Percentiles rank a stretch among this genome's conserved stretches.
Evolutionary conservation across 306 rosid species (phyloP).

Genomic region (Quillaja saponaria): DNA sequence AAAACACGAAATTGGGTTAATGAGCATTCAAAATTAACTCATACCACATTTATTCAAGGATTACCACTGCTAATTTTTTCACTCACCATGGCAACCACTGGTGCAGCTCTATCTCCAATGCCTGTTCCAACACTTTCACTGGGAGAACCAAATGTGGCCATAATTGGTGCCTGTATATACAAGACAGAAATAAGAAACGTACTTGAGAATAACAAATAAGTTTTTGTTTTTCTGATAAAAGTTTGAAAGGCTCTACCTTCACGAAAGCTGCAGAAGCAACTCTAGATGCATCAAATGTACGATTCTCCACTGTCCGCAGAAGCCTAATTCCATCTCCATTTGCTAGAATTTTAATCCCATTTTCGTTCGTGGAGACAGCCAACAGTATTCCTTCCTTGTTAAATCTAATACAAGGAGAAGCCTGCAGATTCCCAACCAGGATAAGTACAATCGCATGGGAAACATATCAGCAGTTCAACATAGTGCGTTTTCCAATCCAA

Average conservation of each 20-base stretch:
- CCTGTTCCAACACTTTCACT: slow-evolving; percentile 73
- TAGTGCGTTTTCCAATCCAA: neutral
- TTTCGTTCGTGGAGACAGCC: slow-evolving; percentile 87
- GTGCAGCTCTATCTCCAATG: slow-evolving; percentile 80
- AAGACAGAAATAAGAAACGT: slow-evolving; percentile 33
- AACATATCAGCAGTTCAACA: slow-evolving; percentile 25
- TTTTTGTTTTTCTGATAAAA: neutral
- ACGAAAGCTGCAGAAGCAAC: slow-evolving; percentile 77
- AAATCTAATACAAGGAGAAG: slow-evolving; percentile 91
- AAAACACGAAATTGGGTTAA: slow-evolving; percentile 20
- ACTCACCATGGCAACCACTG: slow-evolving; percentile 75
- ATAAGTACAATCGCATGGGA: slow-evolving; percentile 32
- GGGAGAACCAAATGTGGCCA: slow-evolving; percentile 66
- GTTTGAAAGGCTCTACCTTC: slow-evolving; percentile 59
- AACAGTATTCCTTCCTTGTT: slow-evolving; percentile 88
- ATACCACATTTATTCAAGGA: slow-evolving; percentile 25
- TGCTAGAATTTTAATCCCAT: slow-evolving; percentile 86
- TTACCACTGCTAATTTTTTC: slow-evolving; percentile 27
- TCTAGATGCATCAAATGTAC: slow-evolving; percentile 87
- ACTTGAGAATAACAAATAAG: too few relatives aligned
- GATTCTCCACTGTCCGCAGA: slow-evolving; percentile 79
- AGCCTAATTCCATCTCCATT: slow-evolving; percentile 87
- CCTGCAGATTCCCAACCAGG: slow-evolving; percentile 55
- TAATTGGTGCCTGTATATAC: slow-evolving; percentile 59
- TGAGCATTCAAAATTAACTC: slow-evolving; percentile 11